phyloP scores from a whole-genome alignment of 2,329 filamentous ascomycete genomes.

The Mycocentrospora acerina region DNA sequence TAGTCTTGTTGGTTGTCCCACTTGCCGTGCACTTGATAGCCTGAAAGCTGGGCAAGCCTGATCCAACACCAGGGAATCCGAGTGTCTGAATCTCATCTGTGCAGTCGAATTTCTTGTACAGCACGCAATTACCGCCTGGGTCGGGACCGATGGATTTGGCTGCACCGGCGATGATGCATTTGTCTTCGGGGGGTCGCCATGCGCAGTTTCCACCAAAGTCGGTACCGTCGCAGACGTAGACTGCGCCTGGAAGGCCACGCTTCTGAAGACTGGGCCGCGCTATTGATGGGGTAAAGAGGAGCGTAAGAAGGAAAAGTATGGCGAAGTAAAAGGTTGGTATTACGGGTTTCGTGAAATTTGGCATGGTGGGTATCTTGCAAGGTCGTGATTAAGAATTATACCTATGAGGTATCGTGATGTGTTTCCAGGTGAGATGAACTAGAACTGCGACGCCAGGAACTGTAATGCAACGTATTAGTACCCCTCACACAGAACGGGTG shows the following conservation, averaged over 20 bases:
- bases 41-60: conserved; percentile 22
- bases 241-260: conserved; percentile 38
- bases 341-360: not conserved
- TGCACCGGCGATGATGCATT: conserved; percentile 23
- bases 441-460: not conserved
- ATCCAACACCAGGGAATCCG: conserved; percentile 26
- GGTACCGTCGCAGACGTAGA: conserved; percentile 32
- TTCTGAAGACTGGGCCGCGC: conserved; percentile 19
- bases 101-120: conserved; percentile 28
- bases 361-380: not conserved
- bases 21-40: conserved; percentile 27
- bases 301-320: conserved; percentile 9
- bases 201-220: conserved; percentile 33
- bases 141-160: conserved; percentile 36
- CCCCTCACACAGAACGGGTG: not conserved
- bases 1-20: conserved; percentile 1
- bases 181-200: conserved; percentile 26
- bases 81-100: conserved; percentile 21
- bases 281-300: conserved; percentile 9
- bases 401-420: not conserved
- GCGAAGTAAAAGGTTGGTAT: conserved; percentile 7
- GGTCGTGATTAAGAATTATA: conserved; percentile 1
- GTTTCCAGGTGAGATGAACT: not conserved
- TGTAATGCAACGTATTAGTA: not conserved
- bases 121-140: conserved; percentile 27